Percentiles rank a stretch among this genome's conserved stretches.
Conservation (phyloP, 2,329 filamentous ascomycete genomes). For the Venturia oleaginea region DNA sequence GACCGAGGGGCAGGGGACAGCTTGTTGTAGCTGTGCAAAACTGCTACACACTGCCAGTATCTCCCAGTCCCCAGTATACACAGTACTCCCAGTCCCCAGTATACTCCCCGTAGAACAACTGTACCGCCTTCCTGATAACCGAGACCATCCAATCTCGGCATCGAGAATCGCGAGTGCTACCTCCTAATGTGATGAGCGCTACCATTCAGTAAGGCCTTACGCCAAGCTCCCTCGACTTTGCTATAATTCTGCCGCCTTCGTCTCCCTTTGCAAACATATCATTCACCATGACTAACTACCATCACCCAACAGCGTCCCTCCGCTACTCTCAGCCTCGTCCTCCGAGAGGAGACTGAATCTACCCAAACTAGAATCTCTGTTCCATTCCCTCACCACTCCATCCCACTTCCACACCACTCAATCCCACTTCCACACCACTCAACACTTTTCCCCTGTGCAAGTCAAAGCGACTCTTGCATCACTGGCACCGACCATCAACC, state of each 20-base stretch:
- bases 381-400: background rate
- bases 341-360: slow-evolving; percentile 37
- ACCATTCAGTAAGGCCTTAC: background rate
- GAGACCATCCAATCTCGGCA: too few species aligned
- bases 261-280: slow-evolving; percentile 26
- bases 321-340: slow-evolving; percentile 40
- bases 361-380: background rate
- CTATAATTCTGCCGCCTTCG: slow-evolving; percentile 14
- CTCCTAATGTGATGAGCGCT: too few species aligned
- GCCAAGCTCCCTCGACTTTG: background rate
- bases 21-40: background rate
- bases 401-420: background rate
- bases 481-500: background rate
- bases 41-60: background rate
- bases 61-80: background rate
- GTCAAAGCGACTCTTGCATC: background rate
- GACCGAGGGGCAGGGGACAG: background rate
- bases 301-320: slow-evolving; percentile 32
- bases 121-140: too few species aligned
- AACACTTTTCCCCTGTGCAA: background rate
- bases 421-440: background rate
- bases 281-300: slow-evolving; percentile 28
- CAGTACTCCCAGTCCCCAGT: too few species aligned
- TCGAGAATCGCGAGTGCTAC: too few species aligned
- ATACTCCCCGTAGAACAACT: too few species aligned